These are phyloP conservation scores for Gossypium herbaceum DNA, from an alignment of 345 rosid genomes.

Conservation along the genomic window DNA sequence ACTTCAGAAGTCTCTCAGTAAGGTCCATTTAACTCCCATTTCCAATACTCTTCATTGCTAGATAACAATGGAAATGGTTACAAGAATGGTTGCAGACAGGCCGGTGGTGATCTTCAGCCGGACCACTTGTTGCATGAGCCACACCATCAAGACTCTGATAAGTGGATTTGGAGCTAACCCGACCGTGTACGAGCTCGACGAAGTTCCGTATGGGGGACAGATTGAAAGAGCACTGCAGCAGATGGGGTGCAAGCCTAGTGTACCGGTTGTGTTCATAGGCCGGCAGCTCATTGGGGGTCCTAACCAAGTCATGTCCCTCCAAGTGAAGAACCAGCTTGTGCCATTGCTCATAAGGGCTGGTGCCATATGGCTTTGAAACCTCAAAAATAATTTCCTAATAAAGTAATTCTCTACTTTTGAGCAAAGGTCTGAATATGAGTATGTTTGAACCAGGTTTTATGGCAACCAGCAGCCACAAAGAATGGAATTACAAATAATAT, in stretches of 20 bases:
- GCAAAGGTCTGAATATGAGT: too few species aligned
- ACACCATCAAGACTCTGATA: constrained; percentile 56
- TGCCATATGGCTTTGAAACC: constrained; percentile 68
- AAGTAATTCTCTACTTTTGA: too few species aligned
- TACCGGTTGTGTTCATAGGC: constrained; percentile 87
- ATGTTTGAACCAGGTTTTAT: too few species aligned
- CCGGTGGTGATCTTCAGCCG: constrained; percentile 82
- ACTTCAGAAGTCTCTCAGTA: neutral
- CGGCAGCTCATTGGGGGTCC: constrained; percentile 68
- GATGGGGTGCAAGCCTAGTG: constrained; percentile 55
- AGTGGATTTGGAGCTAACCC: constrained; percentile 70
- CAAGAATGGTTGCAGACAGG: constrained; percentile 50
- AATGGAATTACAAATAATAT: too few species aligned
- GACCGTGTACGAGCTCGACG: constrained; percentile 69
- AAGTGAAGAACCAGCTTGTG: constrained; percentile 58
- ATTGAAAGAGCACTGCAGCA: constrained; percentile 53
- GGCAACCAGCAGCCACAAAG: too few species aligned
- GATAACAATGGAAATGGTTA: constrained; percentile 37
- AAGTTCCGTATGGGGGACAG: constrained; percentile 46
- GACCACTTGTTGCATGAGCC: constrained; percentile 72
- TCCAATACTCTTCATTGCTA: neutral
- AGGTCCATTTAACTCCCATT: neutral
- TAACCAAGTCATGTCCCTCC: constrained; percentile 64
- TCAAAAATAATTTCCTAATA: too few species aligned
- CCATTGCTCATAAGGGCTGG: constrained; percentile 64